Base-by-base conservation (phyloP, 2,329 filamentous ascomycete genomes). In the Aspergillus awamori region DNA sequence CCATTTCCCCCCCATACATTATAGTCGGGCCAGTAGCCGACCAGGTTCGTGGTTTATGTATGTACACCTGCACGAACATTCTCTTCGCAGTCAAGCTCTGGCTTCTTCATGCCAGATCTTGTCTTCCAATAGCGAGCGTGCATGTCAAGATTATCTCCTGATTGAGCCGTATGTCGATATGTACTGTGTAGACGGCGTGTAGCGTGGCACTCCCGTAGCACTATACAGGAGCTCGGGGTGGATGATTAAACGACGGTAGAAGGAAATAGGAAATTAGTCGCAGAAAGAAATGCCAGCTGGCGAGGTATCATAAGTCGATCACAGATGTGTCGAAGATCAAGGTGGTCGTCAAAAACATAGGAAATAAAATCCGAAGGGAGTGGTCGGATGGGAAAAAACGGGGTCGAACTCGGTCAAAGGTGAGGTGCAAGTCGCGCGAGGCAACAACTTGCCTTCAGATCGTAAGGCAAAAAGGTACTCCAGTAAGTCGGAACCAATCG, bases 201-300 rank as follows among this genome's bases (percentile, higher is more conserved):
- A 63, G 64, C 53, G 43, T 53, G 52, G 57, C 58, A 62, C 61
- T 70, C 67, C 68, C 59, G 58, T 60, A 49, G 59, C 53, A 61
- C 63, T 73, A 68, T 75, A 75, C 72, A 74, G 54, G 58, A 70
- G 69, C 62, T 28, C 60, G 58, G 65, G 68, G 66, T 57, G 57
- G 51, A 60, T 63, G 66, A 74, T 73, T 73, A 74, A 74, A 73
- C 67, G 67, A 67, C 67, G 62, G 63, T 74, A 74, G 60, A 59
- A 57, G 60, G 62, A 65, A 68, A 61, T 30, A 61, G 51, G 69
- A 68, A 73, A 70, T 63, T 65, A 67, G 53, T 65, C 28, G 61
- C 71, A 68, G 71, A 73, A 69, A 65, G 61, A 67, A 67, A 66
- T 65, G 64, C 66, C 65, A 62, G 64, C 38, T 48, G 67, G 58